These are phyloP conservation scores for Blakeslea trispora DNA, from an alignment of 371 early-diverging fungal species.

Conservation along the genomic window DNA sequence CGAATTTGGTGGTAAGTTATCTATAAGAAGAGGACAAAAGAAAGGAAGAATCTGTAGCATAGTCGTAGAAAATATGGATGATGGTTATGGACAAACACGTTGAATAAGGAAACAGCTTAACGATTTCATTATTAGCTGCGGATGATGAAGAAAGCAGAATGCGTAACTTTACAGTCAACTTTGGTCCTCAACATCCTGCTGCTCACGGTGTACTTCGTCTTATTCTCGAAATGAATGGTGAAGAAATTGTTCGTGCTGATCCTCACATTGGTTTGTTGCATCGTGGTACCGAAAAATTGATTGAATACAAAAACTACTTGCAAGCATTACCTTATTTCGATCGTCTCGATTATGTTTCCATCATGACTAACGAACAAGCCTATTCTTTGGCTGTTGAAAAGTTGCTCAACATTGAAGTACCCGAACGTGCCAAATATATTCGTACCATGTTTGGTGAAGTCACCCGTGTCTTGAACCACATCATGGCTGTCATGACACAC, in stretches of 20 bases:
- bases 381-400: conserved; percentile 97
- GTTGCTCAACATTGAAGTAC: conserved; percentile 95
- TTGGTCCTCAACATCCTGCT: conserved; percentile 99
- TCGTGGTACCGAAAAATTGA: conserved; percentile 97
- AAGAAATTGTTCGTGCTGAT: conserved; percentile 91
- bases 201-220: conserved; percentile 98
- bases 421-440: conserved; percentile 94
- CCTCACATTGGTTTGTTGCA: conserved; percentile 97
- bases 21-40: background rate
- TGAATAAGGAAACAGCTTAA: too few species aligned
- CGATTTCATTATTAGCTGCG: conserved; percentile 26
- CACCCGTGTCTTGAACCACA: conserved; percentile 96
- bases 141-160: conserved; percentile 60
- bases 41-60: background rate
- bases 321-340: conserved; percentile 98
- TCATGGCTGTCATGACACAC: conserved; percentile 96
- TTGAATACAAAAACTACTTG: conserved; percentile 96
- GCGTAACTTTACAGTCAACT: conserved; percentile 91
- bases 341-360: conserved; percentile 97
- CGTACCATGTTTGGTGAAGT: conserved; percentile 97
- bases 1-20: conserved; percentile 43
- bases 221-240: conserved; percentile 93
- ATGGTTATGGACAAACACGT: background rate
- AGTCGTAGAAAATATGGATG: background rate
- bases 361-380: conserved; percentile 96